Percentiles rank a stretch among this genome's conserved stretches.
Evolutionary conservation across 1,139 yeast species (phyloP).

Genomic region (Hansenula sp.): DNA sequence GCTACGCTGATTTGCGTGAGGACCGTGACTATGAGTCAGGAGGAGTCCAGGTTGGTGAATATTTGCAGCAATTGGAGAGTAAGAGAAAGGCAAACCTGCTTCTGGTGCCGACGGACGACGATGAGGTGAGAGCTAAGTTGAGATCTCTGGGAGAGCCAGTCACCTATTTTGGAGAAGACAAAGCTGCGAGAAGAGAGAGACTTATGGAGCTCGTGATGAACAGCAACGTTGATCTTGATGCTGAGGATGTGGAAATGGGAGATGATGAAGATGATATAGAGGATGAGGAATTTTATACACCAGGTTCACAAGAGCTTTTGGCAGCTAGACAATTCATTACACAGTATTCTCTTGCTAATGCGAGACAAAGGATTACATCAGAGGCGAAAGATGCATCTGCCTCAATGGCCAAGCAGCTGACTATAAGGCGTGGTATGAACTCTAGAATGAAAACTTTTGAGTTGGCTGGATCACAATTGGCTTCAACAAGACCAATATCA

Average conservation of each 20-base stretch:
- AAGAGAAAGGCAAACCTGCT: slow-evolving; percentile 22
- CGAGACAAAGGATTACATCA: slow-evolving; percentile 37
- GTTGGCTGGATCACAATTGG: slow-evolving; percentile 65
- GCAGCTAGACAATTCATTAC: slow-evolving; percentile 51
- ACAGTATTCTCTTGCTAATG: slow-evolving; percentile 40
- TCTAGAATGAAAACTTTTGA: slow-evolving; percentile 35
- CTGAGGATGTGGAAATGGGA: slow-evolving; percentile 24
- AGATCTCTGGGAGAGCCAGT: slow-evolving; percentile 54
- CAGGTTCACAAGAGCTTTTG: slow-evolving; percentile 60
- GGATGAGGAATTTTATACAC: slow-evolving; percentile 82
- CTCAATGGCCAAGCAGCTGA: slow-evolving; percentile 29
- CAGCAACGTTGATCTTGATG: slow-evolving; percentile 24
- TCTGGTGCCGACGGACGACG: slow-evolving; percentile 60
- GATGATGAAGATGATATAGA: slow-evolving; percentile 38
- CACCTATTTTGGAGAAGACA: slow-evolving; percentile 57
- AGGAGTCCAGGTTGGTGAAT: slow-evolving; percentile 23
- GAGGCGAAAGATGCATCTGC: slow-evolving; percentile 23
- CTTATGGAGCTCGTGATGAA: slow-evolving; percentile 36
- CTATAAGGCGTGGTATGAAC: slow-evolving; percentile 44
- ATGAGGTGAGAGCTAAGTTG: slow-evolving; percentile 47
- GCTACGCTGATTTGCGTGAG: slow-evolving; percentile 12
- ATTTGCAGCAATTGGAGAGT: slow-evolving; percentile 22
- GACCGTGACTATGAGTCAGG: slow-evolving; percentile 16
- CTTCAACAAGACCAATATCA: slow-evolving; percentile 67
- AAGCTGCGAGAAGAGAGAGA: slow-evolving; percentile 56